These are phyloP conservation scores for Grifola frondosa DNA, from an alignment of 1,284 basidiomycete genomes.

Conservation along the genomic window DNA sequence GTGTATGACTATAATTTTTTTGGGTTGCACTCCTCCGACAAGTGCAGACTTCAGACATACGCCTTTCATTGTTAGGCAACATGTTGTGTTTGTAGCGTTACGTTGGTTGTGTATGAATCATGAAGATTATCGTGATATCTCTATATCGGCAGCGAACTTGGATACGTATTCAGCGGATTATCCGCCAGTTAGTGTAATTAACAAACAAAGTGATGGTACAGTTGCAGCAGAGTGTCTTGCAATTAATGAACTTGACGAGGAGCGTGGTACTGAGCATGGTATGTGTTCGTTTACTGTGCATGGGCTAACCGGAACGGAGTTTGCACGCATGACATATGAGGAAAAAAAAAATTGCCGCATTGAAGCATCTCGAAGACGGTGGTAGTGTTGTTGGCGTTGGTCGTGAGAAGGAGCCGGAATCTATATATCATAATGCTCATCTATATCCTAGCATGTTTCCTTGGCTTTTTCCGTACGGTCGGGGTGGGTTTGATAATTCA, in stretches of 20 bases:
- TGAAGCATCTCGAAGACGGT: constrained; percentile 18
- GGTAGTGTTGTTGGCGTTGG: constrained; percentile 20
- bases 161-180: too few species aligned
- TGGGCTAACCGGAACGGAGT: constrained; percentile 30
- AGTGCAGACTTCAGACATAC: constrained; percentile 32
- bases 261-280: too few species aligned
- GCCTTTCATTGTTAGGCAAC: constrained; percentile 35
- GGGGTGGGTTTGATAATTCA: constrained; percentile 24
- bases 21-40: constrained; percentile 32
- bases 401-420: constrained; percentile 11
- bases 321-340: constrained; percentile 10
- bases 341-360: constrained; percentile 10
- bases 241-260: too few species aligned
- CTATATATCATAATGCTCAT: constrained; percentile 26
- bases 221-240: too few species aligned
- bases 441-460: constrained; percentile 32
- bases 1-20: constrained; percentile 23
- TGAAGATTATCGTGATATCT: too few species aligned
- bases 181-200: too few species aligned
- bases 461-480: constrained; percentile 30
- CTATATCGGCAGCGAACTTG: too few species aligned
- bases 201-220: too few species aligned
- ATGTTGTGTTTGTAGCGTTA: constrained; percentile 1
- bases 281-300: constrained; percentile 38
- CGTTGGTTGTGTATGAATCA: too few species aligned